Conservation (phyloP, 2,329 filamentous ascomycete species). For the Beauveria medogensis region DNA sequence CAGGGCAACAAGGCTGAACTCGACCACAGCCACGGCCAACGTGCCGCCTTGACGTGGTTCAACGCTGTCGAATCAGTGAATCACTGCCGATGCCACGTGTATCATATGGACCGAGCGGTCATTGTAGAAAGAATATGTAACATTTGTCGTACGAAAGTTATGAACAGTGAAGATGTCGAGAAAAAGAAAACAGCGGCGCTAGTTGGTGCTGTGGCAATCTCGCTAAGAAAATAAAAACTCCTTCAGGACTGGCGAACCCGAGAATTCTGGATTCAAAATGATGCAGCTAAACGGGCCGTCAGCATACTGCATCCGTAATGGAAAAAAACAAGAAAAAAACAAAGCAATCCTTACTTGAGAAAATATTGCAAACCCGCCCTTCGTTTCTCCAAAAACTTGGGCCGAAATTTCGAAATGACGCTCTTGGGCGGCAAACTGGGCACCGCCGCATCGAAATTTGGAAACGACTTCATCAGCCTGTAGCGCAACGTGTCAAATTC, state of each 20-base stretch:
- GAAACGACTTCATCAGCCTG: constrained; percentile 71
- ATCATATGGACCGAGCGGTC: no score
- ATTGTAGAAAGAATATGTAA: neutral
- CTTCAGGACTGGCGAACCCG: constrained; percentile 18
- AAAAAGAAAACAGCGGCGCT: neutral
- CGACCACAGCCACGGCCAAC: neutral
- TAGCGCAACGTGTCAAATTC: constrained; percentile 81
- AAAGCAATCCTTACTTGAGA: constrained; percentile 59
- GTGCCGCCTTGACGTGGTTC: no score
- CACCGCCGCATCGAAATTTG: constrained; percentile 74
- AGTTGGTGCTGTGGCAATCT: neutral
- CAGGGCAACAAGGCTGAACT: neutral
- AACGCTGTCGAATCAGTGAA: neutral
- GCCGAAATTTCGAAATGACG: constrained; percentile 75
- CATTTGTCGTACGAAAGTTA: neutral
- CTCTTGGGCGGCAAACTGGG: constrained; percentile 89
- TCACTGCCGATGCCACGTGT: neutral
- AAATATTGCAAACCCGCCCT: constrained; percentile 83
- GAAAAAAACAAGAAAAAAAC: neutral
- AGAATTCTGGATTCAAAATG: constrained; percentile 17
- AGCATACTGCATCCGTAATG: constrained; percentile 10
- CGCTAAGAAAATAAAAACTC: constrained; percentile 17
- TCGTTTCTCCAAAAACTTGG: constrained; percentile 77
- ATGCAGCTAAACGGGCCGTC: constrained; percentile 13
- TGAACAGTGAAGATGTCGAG: neutral